phyloP scores from a whole-genome alignment of 2,329 filamentous ascomycete species.

The Arthrobotrys conoides region DNA sequence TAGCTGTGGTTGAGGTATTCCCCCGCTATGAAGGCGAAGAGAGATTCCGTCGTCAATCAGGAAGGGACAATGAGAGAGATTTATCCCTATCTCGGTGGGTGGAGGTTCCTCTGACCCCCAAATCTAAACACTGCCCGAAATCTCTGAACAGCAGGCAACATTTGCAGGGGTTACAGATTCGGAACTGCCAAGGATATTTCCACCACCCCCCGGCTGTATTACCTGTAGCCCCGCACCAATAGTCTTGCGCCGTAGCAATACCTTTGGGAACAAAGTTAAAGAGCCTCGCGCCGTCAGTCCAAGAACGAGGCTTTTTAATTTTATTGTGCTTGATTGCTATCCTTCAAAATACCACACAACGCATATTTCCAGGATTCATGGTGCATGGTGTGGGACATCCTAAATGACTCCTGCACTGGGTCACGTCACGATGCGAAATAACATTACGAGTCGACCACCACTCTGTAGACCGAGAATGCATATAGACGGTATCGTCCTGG shows the following conservation, averaged over 20 bases:
- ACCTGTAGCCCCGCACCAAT: slow-evolving; percentile 4
- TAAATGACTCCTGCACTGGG: neutral
- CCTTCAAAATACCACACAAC: slow-evolving; percentile 22
- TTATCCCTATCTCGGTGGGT: slow-evolving; percentile 35
- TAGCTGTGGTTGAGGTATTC: neutral
- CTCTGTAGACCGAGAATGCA: neutral
- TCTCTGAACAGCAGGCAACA: slow-evolving; percentile 7
- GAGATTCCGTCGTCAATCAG: slow-evolving; percentile 16
- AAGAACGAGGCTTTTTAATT: neutral
- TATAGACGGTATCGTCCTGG: neutral
- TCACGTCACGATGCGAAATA: neutral
- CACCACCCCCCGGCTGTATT: neutral
- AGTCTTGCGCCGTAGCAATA: neutral
- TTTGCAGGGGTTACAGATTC: slow-evolving; percentile 26
- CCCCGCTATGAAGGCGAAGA: slow-evolving; percentile 32
- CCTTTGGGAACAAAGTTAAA: neutral
- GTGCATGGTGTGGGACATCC: neutral
- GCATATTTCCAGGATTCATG: neutral
- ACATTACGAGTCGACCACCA: no score
- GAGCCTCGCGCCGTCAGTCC: neutral
- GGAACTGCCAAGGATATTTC: slow-evolving; percentile 1
- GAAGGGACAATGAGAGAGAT: slow-evolving; percentile 28
- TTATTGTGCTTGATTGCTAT: neutral
- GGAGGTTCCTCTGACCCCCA: slow-evolving; percentile 6
- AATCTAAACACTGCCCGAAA: slow-evolving; percentile 9